A percentile compares a stretch with the other conserved stretches of the same genome.
phyloP scores from a whole-genome alignment of 139 green algal species.

The Chlorella sp. region DNA sequence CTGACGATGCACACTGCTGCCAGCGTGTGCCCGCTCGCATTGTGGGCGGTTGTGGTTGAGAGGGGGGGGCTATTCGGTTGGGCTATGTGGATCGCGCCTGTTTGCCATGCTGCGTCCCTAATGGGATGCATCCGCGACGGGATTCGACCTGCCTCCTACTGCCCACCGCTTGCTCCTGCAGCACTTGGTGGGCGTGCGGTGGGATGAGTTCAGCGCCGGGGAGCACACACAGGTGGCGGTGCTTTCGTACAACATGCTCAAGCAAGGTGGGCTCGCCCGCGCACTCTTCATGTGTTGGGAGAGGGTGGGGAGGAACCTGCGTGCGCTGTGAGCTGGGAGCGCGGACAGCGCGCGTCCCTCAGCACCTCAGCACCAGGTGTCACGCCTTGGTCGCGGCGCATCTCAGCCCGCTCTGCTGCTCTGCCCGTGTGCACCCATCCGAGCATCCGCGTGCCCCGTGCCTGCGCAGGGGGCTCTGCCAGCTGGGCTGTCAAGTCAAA shows the following conservation, averaged over 20 bases:
- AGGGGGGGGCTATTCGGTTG: no score
- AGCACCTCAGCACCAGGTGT: neutral
- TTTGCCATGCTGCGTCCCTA: no score
- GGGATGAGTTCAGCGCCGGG: constrained; percentile 45
- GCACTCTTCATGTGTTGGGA: no score
- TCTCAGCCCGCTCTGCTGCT: neutral
- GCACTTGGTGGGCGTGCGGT: constrained; percentile 47
- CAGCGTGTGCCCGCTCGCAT: no score
- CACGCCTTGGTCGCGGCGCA: neutral
- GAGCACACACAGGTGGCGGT: constrained; percentile 46
- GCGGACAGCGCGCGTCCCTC: neutral
- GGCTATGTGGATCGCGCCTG: neutral
- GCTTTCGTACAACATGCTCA: constrained; percentile 41
- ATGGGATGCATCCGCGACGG: no score
- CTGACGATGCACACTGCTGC: no score
- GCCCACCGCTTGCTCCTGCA: neutral
- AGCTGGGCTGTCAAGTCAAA: constrained; percentile 68
- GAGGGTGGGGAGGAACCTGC: no score
- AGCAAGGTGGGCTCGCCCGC: constrained; percentile 28
- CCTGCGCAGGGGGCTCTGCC: constrained; percentile 15
- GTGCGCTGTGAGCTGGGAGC: no score
- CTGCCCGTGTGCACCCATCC: neutral
- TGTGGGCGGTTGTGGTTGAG: no score
- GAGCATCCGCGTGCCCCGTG: neutral
- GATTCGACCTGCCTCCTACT: neutral